Conservation (phyloP, 345 rosid genomes). For the Excoecaria agallocha region DNA sequence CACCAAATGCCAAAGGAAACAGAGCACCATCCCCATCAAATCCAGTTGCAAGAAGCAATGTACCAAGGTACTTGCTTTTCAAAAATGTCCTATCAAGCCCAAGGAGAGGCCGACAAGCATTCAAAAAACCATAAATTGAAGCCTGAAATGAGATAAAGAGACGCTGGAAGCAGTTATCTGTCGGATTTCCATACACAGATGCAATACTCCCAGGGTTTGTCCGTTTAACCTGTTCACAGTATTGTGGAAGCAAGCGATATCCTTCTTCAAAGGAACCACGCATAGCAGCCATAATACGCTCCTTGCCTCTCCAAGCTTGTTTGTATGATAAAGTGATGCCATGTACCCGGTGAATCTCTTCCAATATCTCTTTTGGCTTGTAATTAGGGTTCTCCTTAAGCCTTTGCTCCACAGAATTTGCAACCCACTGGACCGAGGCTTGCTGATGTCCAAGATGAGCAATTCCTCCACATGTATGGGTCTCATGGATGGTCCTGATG, state of each 20-base stretch:
- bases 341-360: conserved; percentile 92
- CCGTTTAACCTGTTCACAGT: conserved; percentile 85
- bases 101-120: conserved; percentile 93
- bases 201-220: conserved; percentile 94
- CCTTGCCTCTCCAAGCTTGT: conserved; percentile 99
- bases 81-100: conserved; percentile 83
- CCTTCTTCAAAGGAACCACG: conserved; percentile 99
- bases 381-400: conserved; percentile 90
- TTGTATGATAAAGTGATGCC: conserved; percentile 94
- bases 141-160: conserved; percentile 98
- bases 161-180: conserved; percentile 83
- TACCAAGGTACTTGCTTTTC: conserved; percentile 93
- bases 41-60: conserved; percentile 90
- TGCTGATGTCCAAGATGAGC: conserved; percentile 96
- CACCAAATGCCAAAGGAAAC: conserved; percentile 94
- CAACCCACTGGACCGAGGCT: conserved; percentile 99
- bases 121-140: conserved; percentile 88
- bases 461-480: conserved; percentile 89
- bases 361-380: conserved; percentile 95
- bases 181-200: conserved; percentile 70
- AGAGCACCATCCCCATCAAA: conserved; percentile 95
- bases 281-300: conserved; percentile 95
- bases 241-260: conserved; percentile 86
- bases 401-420: conserved; percentile 86
- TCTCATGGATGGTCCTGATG: conserved; percentile 83